Evolutionary conservation across 1,139 yeast species (phyloP), one percentile per base, ranked within the genome.

Genomic region (Candida pseudoviswanathii): DNA sequence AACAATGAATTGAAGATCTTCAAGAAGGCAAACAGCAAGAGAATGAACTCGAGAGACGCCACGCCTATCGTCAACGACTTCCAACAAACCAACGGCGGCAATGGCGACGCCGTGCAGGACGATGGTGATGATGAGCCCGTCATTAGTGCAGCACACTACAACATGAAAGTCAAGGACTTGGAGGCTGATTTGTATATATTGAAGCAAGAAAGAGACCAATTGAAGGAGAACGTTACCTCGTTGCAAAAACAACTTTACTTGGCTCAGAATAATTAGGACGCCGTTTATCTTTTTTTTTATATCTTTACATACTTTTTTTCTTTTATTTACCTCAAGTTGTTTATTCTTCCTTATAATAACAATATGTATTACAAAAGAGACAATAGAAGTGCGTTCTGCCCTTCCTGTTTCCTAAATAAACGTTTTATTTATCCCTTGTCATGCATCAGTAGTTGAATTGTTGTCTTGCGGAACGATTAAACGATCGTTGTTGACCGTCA

Each of bases 111-210:
- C 32, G n/a, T n/a, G n/a, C 66, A 60, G 34, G 68, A 56, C 25
- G 66, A 60, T 30, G 77, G 69, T 27, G 80, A 78, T 34, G 81
- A 78, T n/a, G 77, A 73, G 31, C 74, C 69, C 45, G 80, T 74
- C 47, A 75, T 82, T 50, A 72, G 75, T 44, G 81, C 78, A 56
- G 89, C 89, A 38, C 92, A 87, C 58, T 86, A 80, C 61, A 87
- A 85, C 57, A 76, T 89, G 73, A 89, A 86, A 66, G 78, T 90
- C 42, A 84, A 88, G 60, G 96, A 90, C 60, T 73, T 90, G 60
- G 89, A 89, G 59, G 96, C 96, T 2, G 96, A 89, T 63, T 73
- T 90, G 59, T 87, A 80, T 58, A 86, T 90, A 54, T 77, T 86
- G 59, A 85, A 84, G 58, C 94, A 89, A 67, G 97, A 90, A 67